A percentile compares a stretch with the other conserved stretches of the same genome.
These are phyloP conservation scores for Russula foetens DNA, from an alignment of 768 basidiomycete genomes.

Conservation along the genomic window DNA sequence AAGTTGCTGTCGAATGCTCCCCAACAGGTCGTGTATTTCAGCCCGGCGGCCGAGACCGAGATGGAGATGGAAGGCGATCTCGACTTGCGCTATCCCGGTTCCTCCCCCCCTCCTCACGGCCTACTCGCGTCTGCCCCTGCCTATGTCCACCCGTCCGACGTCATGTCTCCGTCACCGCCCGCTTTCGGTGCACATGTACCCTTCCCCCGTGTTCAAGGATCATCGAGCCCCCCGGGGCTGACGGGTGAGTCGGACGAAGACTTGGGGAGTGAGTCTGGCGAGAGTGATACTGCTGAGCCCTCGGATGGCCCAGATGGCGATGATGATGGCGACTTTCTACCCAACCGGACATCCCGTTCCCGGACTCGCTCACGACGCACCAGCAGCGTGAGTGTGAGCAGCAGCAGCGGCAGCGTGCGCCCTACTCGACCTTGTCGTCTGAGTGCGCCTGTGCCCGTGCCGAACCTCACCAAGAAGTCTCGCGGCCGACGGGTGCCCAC, in stretches of 20 bases:
- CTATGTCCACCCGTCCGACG: conserved; percentile 12
- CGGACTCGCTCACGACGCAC: conserved; percentile 16
- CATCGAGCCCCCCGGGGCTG: conserved; percentile 19
- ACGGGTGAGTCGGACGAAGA: conserved; percentile 16
- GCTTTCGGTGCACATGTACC: neutral
- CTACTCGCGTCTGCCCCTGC: neutral
- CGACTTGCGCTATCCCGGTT: neutral
- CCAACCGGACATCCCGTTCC: neutral
- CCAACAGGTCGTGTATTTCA: conserved; percentile 10
- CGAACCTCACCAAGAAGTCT: conserved; percentile 74
- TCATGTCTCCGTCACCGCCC: conserved; percentile 14
- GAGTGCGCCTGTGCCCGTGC: conserved; percentile 61
- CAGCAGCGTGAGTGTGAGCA: conserved; percentile 15
- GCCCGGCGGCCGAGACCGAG: conserved; percentile 5
- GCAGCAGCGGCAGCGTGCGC: conserved; percentile 12
- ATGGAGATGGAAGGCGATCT: conserved; percentile 9
- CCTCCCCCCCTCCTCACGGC: neutral
- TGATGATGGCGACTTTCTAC: conserved; percentile 16
- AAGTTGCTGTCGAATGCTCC: conserved; percentile 1
- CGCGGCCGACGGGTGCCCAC: conserved; percentile 73
- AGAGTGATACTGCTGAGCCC: conserved; percentile 14
- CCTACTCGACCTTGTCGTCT: conserved; percentile 26
- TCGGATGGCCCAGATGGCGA: conserved; percentile 11
- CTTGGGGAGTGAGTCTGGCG: conserved; percentile 14
- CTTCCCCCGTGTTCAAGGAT: conserved; percentile 10